phyloP scores from a whole-genome alignment of 2,329 filamentous ascomycete species.

The Ophiognomonia clavigignenti-juglandacearum region DNA sequence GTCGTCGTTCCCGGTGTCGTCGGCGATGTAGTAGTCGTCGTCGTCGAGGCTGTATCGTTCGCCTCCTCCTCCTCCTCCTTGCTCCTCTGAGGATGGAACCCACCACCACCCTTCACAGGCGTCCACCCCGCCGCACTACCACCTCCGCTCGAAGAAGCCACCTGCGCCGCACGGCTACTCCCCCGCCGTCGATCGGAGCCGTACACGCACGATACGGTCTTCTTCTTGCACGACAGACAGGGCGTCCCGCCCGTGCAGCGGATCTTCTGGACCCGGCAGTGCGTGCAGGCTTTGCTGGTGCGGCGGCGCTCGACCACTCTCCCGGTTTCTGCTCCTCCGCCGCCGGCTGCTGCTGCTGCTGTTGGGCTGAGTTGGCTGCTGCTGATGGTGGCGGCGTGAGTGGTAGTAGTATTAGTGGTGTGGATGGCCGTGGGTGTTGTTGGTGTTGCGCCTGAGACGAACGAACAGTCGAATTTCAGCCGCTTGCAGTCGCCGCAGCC shows the following conservation, averaged over 20 bases:
- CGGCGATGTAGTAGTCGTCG: slow-evolving; percentile 7
- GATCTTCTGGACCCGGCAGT: slow-evolving; percentile 14
- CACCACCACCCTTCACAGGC: too few species aligned
- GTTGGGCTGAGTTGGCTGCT: slow-evolving; percentile 6
- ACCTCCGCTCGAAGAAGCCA: too few species aligned
- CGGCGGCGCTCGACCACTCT: slow-evolving; percentile 12
- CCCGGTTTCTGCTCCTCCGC: too few species aligned
- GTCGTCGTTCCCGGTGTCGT: slow-evolving; percentile 7
- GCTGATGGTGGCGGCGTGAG: slow-evolving; percentile 1
- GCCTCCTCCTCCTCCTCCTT: slow-evolving; percentile 1
- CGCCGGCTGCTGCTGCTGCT: too few species aligned
- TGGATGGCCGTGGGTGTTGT: slow-evolving; percentile 6
- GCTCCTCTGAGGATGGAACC: too few species aligned
- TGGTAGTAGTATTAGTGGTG: too few species aligned
- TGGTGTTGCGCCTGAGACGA: slow-evolving; percentile 10
- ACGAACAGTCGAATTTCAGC: slow-evolving; percentile 14
- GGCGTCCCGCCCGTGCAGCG: slow-evolving; percentile 12
- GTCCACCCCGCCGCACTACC: slow-evolving; percentile 1
- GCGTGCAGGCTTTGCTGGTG: slow-evolving; percentile 14
- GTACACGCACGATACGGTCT: slow-evolving; percentile 9
- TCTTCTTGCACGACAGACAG: slow-evolving; percentile 14
- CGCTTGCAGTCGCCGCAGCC: slow-evolving; percentile 14
- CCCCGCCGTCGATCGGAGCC: slow-evolving; percentile 6
- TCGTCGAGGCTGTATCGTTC: slow-evolving; percentile 2
- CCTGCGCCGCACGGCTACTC: background rate